Conservation (phyloP, 2,329 filamentous ascomycete genomes). For the Mycosphaerella sp. region DNA sequence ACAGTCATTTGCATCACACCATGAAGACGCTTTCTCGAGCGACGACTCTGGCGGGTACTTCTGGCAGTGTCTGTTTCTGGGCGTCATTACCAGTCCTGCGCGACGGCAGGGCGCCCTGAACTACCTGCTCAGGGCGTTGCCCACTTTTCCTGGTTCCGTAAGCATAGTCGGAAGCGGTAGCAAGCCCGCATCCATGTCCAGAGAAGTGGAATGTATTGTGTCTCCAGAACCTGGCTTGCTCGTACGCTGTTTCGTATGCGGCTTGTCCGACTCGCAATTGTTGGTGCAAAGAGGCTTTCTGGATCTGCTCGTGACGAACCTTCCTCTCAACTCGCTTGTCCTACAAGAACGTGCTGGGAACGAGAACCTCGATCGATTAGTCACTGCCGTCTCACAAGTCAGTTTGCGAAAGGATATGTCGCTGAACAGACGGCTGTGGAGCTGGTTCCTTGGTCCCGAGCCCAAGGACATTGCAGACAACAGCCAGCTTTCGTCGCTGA, state of each 20-base stretch:
- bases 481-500: constrained; percentile 19
- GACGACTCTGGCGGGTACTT: constrained; percentile 64
- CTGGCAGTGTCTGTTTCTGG: constrained; percentile 96
- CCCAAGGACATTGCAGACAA: constrained; percentile 34
- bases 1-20: constrained; percentile 51
- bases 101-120: constrained; percentile 80
- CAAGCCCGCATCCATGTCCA: constrained; percentile 2
- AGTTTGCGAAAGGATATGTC: constrained; percentile 93
- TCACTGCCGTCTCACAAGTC: constrained; percentile 78
- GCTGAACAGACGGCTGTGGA: constrained; percentile 88
- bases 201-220: constrained; percentile 55
- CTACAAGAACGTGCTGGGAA: constrained; percentile 63
- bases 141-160: constrained; percentile 50
- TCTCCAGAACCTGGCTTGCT: constrained; percentile 87
- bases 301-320: constrained; percentile 81
- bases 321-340: constrained; percentile 76
- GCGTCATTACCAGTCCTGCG: constrained; percentile 81
- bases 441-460: constrained; percentile 86
- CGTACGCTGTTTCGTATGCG: constrained; percentile 85
- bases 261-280: constrained; percentile 77
- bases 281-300: constrained; percentile 91
- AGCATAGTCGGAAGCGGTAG: constrained; percentile 2
- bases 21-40: constrained; percentile 54
- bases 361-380: constrained; percentile 71
- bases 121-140: constrained; percentile 73